Evolutionary conservation across 2,329 filamentous ascomycete genomes (phyloP).

Genomic region (Verticillium klebahnii): DNA sequence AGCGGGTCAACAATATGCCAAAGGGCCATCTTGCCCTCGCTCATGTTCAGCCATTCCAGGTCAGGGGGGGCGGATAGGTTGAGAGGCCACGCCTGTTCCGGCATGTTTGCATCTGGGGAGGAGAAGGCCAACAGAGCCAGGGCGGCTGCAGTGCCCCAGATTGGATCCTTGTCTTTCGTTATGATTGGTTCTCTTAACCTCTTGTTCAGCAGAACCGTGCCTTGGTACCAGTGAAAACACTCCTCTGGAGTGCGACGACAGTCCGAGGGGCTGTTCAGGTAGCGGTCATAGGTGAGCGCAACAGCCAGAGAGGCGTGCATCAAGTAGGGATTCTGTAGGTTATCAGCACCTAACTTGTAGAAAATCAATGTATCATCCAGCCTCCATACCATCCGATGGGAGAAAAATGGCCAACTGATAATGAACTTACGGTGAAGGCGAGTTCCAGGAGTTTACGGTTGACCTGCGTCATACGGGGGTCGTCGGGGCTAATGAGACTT

Average conservation of each 20-base stretch:
- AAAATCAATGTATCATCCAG: no score
- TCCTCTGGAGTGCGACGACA: constrained; percentile 28
- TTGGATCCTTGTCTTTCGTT: constrained; percentile 32
- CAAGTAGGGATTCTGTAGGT: constrained; percentile 31
- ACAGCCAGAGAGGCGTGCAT: constrained; percentile 42
- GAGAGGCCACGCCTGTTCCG: constrained; percentile 29
- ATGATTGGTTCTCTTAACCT: constrained; percentile 27
- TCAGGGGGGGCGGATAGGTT: constrained; percentile 16
- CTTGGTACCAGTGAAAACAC: constrained; percentile 37
- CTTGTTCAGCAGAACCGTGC: constrained; percentile 33
- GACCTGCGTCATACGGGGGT: constrained; percentile 29
- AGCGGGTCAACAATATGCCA: constrained; percentile 28
- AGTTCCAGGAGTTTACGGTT: constrained; percentile 32
- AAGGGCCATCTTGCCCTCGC: constrained; percentile 29
- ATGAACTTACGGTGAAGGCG: constrained; percentile 30
- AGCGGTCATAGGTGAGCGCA: constrained; percentile 33
- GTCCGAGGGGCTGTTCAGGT: constrained; percentile 17
- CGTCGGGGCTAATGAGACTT: constrained; percentile 30
- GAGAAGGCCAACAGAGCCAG: constrained; percentile 35
- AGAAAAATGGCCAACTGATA: no score
- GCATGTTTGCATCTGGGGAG: constrained; percentile 26
- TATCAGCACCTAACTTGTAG: no score
- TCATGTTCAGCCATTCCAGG: constrained; percentile 29
- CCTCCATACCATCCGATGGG: no score
- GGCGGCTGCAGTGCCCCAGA: constrained; percentile 41